A percentile compares a stretch with the other conserved stretches of the same genome.
These are phyloP conservation scores for Mortierella sp. DNA, from an alignment of 371 early-diverging fungal genomes.

Conservation along the genomic window DNA sequence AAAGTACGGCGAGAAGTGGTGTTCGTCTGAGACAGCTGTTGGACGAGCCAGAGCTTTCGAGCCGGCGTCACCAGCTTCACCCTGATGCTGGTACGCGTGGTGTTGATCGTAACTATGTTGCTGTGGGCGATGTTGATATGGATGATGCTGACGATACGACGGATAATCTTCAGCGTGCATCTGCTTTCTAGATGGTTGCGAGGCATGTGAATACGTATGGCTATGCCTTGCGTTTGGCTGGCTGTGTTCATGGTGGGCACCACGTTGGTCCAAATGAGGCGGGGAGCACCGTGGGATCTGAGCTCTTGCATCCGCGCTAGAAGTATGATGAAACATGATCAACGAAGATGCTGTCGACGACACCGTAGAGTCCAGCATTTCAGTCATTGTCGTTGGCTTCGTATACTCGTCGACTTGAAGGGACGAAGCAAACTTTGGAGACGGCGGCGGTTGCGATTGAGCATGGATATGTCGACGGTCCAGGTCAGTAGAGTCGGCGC, in stretches of 20 bases:
- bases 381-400: not conserved
- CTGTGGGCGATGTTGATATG: not conserved
- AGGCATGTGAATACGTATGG: slow-evolving; percentile 7
- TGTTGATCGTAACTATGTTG: not conserved
- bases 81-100: not conserved
- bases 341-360: not conserved
- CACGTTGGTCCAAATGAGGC: no score
- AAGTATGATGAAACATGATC: not conserved
- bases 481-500: not conserved
- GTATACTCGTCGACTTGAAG: not conserved
- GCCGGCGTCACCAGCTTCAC: no score
- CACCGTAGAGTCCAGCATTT: not conserved
- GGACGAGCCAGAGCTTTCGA: not conserved
- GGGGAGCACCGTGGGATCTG: no score
- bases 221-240: no score
- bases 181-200: slow-evolving; percentile 1
- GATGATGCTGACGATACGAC: not conserved
- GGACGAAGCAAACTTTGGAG: not conserved
- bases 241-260: no score
- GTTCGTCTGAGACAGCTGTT: not conserved
- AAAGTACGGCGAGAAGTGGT: slow-evolving; percentile 7
- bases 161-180: slow-evolving; percentile 2
- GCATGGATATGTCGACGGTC: not conserved
- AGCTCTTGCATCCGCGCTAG: not conserved
- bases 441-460: slow-evolving; percentile 6